phyloP scores from a whole-genome alignment of 2,329 filamentous ascomycete genomes.

The Oidium heveae region DNA sequence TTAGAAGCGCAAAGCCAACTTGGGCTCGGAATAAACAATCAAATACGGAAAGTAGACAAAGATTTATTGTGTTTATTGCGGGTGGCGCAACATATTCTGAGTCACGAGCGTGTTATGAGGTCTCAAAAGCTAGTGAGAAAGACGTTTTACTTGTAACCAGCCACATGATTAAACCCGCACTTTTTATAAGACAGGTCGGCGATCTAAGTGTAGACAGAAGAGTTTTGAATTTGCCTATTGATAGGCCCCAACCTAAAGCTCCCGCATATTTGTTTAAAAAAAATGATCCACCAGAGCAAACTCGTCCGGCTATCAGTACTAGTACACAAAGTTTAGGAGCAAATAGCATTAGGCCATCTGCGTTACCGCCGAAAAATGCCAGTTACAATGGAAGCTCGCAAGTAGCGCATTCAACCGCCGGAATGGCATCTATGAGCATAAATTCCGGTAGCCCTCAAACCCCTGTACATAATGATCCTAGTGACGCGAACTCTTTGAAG shows the following conservation, averaged over 20 bases:
- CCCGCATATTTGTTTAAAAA: slow-evolving; percentile 71
- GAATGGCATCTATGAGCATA: slow-evolving; percentile 9
- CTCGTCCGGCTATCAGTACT: slow-evolving; percentile 10
- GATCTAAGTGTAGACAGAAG: slow-evolving; percentile 56
- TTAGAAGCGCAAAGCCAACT: slow-evolving; percentile 77
- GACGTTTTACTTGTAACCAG: slow-evolving; percentile 77
- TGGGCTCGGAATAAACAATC: slow-evolving; percentile 70
- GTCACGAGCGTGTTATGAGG: slow-evolving; percentile 67
- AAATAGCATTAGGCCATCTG: slow-evolving; percentile 9
- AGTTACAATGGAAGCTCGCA: slow-evolving; percentile 2
- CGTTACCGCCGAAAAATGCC: slow-evolving; percentile 7
- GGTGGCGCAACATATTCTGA: slow-evolving; percentile 90
- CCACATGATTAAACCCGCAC: slow-evolving; percentile 70
- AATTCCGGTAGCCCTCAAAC: slow-evolving; percentile 7
- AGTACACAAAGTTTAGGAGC: slow-evolving; percentile 4
- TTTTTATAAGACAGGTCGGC: slow-evolving; percentile 61
- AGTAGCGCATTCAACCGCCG: slow-evolving; percentile 11
- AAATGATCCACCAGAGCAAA: slow-evolving; percentile 26
- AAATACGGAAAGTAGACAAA: slow-evolving; percentile 59
- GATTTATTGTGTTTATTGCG: slow-evolving; percentile 82
- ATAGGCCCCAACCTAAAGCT: slow-evolving; percentile 55
- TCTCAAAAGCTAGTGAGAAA: slow-evolving; percentile 42
- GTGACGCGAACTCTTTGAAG: slow-evolving; percentile 10
- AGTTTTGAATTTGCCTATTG: slow-evolving; percentile 54
- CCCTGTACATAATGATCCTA: slow-evolving; percentile 10